phyloP scores from a whole-genome alignment of 352 stramenopile genomes.

The Pythium utonaiense region DNA sequence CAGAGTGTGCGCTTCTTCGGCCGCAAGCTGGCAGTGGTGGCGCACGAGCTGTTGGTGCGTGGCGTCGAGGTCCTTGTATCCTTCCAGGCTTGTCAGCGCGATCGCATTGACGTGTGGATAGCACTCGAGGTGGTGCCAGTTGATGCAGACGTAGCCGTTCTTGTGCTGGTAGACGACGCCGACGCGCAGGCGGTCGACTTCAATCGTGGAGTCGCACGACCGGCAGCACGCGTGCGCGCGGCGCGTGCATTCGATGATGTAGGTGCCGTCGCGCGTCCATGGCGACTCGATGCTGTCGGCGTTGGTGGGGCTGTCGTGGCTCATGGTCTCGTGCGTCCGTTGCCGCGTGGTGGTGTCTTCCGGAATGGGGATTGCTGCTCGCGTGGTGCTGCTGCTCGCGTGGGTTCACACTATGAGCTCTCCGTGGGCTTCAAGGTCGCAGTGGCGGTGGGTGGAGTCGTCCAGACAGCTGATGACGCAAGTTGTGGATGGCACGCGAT shows the following conservation, averaged over 20 bases:
- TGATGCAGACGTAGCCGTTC: slow-evolving; percentile 82
- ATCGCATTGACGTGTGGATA: slow-evolving; percentile 59
- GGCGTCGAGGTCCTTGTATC: slow-evolving; percentile 57
- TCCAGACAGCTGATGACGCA: background rate
- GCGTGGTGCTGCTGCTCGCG: background rate
- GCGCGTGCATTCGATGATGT: slow-evolving; percentile 77
- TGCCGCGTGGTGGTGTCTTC: background rate
- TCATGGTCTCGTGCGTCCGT: slow-evolving; percentile 15
- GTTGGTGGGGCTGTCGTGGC: slow-evolving; percentile 21
- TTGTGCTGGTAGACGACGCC: slow-evolving; percentile 79
- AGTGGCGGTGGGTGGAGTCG: background rate
- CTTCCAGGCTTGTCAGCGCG: slow-evolving; percentile 59
- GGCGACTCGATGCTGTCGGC: slow-evolving; percentile 36
- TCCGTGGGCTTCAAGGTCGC: background rate
- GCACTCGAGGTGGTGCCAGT: slow-evolving; percentile 83
- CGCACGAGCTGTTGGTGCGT: slow-evolving; percentile 55
- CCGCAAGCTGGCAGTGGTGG: slow-evolving; percentile 14
- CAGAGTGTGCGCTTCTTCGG: slow-evolving; percentile 9
- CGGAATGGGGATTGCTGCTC: slow-evolving; percentile 1
- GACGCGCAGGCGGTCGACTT: slow-evolving; percentile 59
- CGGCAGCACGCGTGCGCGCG: slow-evolving; percentile 71
- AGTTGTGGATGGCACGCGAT: background rate
- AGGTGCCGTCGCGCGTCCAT: slow-evolving; percentile 74
- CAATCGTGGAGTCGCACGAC: slow-evolving; percentile 67
- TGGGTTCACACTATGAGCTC: background rate